Evolutionary conservation across 805 yeast species (phyloP).

Genomic region (Pichia membranifaciens): DNA sequence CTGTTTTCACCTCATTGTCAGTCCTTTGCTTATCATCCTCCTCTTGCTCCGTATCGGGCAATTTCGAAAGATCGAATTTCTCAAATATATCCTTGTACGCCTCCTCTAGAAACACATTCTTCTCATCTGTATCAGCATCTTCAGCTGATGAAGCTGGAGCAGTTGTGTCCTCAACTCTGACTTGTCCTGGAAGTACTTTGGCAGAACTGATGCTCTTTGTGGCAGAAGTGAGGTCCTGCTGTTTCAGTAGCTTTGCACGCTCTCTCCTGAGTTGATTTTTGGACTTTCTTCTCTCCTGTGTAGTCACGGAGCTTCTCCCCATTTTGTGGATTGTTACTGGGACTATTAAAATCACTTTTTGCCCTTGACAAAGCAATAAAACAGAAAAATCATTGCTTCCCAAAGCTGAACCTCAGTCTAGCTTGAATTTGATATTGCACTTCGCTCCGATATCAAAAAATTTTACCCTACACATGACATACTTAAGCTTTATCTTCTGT

Average conservation of each 20-base stretch:
- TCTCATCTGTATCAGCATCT: too few species aligned
- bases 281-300: constrained; percentile 31
- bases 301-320: neutral
- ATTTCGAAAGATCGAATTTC: constrained; percentile 17
- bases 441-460: too few species aligned
- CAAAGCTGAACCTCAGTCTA: too few species aligned
- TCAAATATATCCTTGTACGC: constrained; percentile 18
- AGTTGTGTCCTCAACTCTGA: too few species aligned
- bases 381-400: too few species aligned
- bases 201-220: neutral
- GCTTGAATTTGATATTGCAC: too few species aligned
- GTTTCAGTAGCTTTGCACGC: constrained; percentile 33
- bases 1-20: constrained; percentile 1
- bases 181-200: too few species aligned
- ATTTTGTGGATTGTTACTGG: too few species aligned
- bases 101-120: constrained; percentile 9
- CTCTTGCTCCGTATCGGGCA: neutral
- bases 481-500: too few species aligned
- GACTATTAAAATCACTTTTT: too few species aligned
- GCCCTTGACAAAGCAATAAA: too few species aligned
- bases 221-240: neutral
- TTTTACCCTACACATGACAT: too few species aligned
- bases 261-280: constrained; percentile 53
- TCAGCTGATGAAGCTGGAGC: neutral
- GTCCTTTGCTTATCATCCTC: neutral